These are phyloP conservation scores for Exophiala phaeomuriformis DNA, from an alignment of 2,329 filamentous ascomycete species.

Conservation along the genomic window DNA sequence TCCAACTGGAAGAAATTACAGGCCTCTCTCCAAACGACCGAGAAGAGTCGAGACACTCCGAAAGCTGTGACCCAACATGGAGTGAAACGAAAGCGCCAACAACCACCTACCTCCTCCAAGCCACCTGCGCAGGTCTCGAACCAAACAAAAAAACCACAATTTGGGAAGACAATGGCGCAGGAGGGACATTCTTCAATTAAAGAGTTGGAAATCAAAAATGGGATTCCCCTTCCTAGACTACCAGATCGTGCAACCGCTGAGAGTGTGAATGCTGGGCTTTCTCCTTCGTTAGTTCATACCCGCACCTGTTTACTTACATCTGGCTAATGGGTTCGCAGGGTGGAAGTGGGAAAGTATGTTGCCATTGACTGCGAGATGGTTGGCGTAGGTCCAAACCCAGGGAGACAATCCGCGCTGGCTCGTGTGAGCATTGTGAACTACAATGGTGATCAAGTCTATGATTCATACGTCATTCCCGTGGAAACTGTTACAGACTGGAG, in stretches of 20 bases:
- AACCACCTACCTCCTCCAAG: constrained; percentile 3
- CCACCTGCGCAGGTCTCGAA: constrained; percentile 4
- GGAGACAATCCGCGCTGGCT: constrained; percentile 67
- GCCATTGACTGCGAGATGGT: constrained; percentile 99
- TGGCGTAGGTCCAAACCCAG: constrained; percentile 59
- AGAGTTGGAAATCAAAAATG: constrained; percentile 9
- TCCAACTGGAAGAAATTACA: constrained; percentile 48
- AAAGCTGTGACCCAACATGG: constrained; percentile 32
- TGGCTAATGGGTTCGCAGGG: constrained; percentile 35
- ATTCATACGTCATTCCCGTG: constrained; percentile 77
- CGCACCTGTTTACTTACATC: not conserved
- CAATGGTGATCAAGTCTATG: constrained; percentile 85
- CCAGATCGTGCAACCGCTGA: constrained; percentile 2
- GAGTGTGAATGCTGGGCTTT: constrained; percentile 17
- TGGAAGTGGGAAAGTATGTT: constrained; percentile 79
- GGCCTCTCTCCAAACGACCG: constrained; percentile 36
- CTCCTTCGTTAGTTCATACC: constrained; percentile 6
- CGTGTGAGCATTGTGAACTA: constrained; percentile 89
- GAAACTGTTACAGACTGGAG: constrained; percentile 83
- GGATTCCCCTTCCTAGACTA: constrained; percentile 3
- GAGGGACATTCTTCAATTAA: constrained; percentile 34
- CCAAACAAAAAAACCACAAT: constrained; percentile 11
- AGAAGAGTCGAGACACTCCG: constrained; percentile 20
- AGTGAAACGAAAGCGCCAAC: constrained; percentile 25
- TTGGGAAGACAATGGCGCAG: constrained; percentile 9